These are phyloP conservation scores for Fusarium compactum DNA, from an alignment of 2,329 filamentous ascomycete species.

Conservation along the genomic window DNA sequence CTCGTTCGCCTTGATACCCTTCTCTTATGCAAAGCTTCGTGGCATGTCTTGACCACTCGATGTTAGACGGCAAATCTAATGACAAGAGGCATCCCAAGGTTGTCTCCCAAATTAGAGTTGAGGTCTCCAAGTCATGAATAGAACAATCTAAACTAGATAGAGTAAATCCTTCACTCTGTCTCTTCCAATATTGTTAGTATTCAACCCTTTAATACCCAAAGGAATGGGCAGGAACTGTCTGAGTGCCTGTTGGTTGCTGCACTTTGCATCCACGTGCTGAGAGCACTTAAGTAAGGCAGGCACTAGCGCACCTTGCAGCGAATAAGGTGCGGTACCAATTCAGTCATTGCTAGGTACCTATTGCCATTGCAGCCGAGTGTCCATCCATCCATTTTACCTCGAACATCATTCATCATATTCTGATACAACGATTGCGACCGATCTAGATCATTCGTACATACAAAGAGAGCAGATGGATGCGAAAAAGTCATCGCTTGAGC, in stretches of 20 bases:
- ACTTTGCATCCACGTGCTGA: constrained; percentile 13
- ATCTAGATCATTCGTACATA: not conserved
- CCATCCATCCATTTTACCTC: not conserved
- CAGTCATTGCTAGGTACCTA: not conserved
- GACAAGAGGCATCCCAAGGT: not conserved
- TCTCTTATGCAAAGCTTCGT: constrained; percentile 48
- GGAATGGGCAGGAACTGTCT: not conserved
- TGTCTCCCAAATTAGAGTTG: not conserved
- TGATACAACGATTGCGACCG: not conserved
- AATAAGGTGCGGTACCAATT: not conserved
- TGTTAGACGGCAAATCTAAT: not conserved
- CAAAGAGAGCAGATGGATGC: not conserved
- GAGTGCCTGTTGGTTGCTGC: not conserved
- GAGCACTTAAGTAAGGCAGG: not conserved
- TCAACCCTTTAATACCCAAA: not conserved
- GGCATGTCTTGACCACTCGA: constrained; percentile 41
- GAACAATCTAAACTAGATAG: not conserved
- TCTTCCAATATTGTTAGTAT: not conserved
- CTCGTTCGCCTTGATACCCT: constrained; percentile 34
- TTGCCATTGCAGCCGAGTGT: not conserved
- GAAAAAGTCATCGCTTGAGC: not conserved
- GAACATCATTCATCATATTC: not conserved
- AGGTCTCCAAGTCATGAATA: not conserved
- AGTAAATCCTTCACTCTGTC: not conserved
- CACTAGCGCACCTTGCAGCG: not conserved